These are phyloP conservation scores for Hypoxylon subgilvum DNA, from an alignment of 495 filamentous ascomycete genomes.

Conservation along the genomic window DNA sequence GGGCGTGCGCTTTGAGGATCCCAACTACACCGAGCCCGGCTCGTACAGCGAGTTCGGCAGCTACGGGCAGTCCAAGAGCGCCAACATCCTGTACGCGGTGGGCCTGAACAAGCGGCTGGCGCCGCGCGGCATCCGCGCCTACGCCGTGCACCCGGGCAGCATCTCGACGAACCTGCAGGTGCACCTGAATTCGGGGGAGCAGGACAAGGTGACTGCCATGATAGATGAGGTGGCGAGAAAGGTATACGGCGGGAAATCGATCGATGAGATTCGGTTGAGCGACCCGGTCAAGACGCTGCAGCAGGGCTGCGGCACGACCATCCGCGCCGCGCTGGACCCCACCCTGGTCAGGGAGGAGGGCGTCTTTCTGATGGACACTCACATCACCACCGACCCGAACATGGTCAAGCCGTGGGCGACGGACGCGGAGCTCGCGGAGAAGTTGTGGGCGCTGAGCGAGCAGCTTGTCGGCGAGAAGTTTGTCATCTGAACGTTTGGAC, in stretches of 20 bases:
- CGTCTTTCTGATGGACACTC: conserved; percentile 49
- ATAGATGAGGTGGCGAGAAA: conserved; percentile 31
- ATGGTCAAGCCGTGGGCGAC: conserved; percentile 49
- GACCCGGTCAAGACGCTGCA: conserved; percentile 49
- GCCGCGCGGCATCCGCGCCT: conserved; percentile 39
- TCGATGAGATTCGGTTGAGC: conserved; percentile 46
- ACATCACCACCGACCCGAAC: conserved; percentile 40
- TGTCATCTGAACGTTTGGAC: conserved; percentile 14
- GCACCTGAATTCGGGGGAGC: conserved; percentile 18
- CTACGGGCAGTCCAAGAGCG: conserved; percentile 65
- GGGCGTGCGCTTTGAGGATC: conserved; percentile 58
- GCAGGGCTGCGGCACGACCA: conserved; percentile 49
- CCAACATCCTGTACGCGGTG: conserved; percentile 63
- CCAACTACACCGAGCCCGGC: conserved; percentile 50
- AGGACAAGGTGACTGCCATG: conserved; percentile 22
- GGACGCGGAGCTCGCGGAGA: conserved; percentile 53
- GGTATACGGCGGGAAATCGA: conserved; percentile 33
- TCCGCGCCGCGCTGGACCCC: conserved; percentile 53
- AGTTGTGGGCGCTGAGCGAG: conserved; percentile 56
- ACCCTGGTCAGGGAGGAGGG: conserved; percentile 35
- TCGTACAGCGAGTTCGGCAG: conserved; percentile 52
- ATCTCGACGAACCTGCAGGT: conserved; percentile 44
- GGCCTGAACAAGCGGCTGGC: conserved; percentile 54
- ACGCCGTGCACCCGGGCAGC: conserved; percentile 55
- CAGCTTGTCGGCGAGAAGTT: conserved; percentile 55